Percentiles rank a stretch among this genome's conserved stretches.
These are phyloP conservation scores for Diaporthe ilicicola DNA, from an alignment of 2,329 filamentous ascomycete genomes.

Conservation along the genomic window DNA sequence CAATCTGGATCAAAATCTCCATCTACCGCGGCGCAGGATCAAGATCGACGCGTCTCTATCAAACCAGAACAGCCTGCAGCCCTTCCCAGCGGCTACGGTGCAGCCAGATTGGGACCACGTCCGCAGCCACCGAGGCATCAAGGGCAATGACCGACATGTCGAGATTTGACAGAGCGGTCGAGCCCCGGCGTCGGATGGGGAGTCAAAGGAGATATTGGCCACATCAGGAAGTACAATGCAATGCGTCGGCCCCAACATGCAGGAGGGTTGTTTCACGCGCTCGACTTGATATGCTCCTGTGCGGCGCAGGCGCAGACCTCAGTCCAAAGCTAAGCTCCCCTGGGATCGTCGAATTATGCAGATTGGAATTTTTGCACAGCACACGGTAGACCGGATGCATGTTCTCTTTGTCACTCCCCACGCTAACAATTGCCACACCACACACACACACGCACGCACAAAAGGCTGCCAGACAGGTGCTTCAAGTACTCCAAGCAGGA, in stretches of 20 bases:
- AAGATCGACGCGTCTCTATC: neutral
- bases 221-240: slow-evolving; percentile 15
- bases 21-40: neutral
- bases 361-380: neutral
- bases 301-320: slow-evolving; percentile 20
- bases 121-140: neutral
- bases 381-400: too few relatives aligned
- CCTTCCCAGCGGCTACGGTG: slow-evolving; percentile 26
- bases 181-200: neutral
- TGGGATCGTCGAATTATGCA: neutral
- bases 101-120: neutral
- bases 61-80: neutral
- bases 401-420: neutral
- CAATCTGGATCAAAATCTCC: neutral
- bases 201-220: slow-evolving; percentile 11
- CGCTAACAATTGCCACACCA: slow-evolving; percentile 4
- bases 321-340: neutral
- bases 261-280: slow-evolving; percentile 14
- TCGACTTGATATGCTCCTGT: neutral
- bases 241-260: slow-evolving; percentile 25
- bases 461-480: neutral
- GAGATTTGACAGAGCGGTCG: slow-evolving; percentile 16
- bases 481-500: neutral
- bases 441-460: neutral
- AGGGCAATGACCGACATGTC: slow-evolving; percentile 15